A percentile compares a stretch with the other conserved stretches of the same genome.
Conservation (phyloP, 2,329 filamentous ascomycete species). For the Dryadomyces quercus-mongolicae region DNA sequence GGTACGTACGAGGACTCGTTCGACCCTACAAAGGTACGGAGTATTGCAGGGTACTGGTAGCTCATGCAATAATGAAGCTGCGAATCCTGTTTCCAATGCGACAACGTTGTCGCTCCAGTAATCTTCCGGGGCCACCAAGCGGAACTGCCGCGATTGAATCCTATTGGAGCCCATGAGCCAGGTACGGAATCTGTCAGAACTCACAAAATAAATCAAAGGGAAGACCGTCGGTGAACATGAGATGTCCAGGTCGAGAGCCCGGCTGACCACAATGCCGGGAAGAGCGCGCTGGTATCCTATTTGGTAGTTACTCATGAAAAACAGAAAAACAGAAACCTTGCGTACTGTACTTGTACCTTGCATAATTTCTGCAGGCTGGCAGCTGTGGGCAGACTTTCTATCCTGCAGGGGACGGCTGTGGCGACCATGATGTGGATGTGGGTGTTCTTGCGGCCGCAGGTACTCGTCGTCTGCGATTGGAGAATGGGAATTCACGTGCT, state of each 20-base stretch:
- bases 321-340: neutral
- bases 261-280: too few species aligned
- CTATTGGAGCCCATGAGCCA: neutral
- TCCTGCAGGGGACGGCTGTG: neutral
- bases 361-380: constrained; percentile 7
- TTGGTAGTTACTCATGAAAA: neutral
- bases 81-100: neutral
- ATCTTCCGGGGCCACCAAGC: neutral
- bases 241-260: neutral
- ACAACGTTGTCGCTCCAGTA: neutral
- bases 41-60: neutral
- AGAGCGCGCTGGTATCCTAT: too few species aligned
- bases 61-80: neutral
- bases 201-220: neutral
- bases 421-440: neutral
- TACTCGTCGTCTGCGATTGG: neutral
- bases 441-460: neutral
- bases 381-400: neutral
- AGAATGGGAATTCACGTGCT: neutral
- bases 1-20: too few species aligned
- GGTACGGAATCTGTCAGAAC: neutral
- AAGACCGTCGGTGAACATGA: neutral
- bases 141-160: neutral
- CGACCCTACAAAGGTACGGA: too few species aligned
- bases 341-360: constrained; percentile 5